Evolutionary conservation across 208 protist species (phyloP).

Genomic region (Trypanosomatidae sp.): DNA sequence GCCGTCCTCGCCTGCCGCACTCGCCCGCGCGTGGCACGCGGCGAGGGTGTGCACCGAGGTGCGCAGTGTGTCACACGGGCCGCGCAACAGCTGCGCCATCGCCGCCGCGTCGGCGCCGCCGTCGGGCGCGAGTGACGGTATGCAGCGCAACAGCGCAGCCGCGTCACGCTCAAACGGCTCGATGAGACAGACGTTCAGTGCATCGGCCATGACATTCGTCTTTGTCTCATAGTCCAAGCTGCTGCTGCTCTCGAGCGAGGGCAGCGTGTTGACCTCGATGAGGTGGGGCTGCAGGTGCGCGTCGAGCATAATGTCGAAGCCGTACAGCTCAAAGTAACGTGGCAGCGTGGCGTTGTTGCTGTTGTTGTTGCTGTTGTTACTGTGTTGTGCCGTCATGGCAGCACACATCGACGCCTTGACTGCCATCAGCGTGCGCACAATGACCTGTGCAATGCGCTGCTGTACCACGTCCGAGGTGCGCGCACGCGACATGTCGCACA

Average conservation of each 20-base stretch:
- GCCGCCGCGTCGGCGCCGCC: too few species aligned
- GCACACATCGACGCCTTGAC: conserved; percentile 28
- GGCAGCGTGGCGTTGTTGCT: conserved; percentile 17
- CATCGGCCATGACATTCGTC: conserved; percentile 69
- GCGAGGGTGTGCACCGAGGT: too few species aligned
- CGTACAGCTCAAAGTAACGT: conserved; percentile 84
- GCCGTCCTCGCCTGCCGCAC: too few species aligned
- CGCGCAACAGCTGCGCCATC: too few species aligned
- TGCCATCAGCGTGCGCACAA: conserved; percentile 58
- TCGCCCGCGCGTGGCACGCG: too few species aligned
- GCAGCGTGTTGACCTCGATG: conserved; percentile 88
- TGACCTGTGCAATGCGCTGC: conserved; percentile 46
- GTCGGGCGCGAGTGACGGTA: conserved; percentile 7
- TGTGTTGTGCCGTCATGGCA: conserved; percentile 3
- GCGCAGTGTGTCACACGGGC: conserved; percentile 5
- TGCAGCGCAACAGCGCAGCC: not conserved
- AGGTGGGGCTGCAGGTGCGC: conserved; percentile 50
- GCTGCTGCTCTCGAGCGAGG: conserved; percentile 81
- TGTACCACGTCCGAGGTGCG: conserved; percentile 19
- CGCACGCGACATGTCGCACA: not conserved
- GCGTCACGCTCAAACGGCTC: conserved; percentile 52
- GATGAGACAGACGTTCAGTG: conserved; percentile 77
- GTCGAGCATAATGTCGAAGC: conserved; percentile 88
- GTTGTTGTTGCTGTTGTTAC: not conserved
- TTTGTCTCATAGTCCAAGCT: conserved; percentile 82